Conservation (phyloP, 2,329 filamentous ascomycete species). For the Epichloe amarillans region DNA sequence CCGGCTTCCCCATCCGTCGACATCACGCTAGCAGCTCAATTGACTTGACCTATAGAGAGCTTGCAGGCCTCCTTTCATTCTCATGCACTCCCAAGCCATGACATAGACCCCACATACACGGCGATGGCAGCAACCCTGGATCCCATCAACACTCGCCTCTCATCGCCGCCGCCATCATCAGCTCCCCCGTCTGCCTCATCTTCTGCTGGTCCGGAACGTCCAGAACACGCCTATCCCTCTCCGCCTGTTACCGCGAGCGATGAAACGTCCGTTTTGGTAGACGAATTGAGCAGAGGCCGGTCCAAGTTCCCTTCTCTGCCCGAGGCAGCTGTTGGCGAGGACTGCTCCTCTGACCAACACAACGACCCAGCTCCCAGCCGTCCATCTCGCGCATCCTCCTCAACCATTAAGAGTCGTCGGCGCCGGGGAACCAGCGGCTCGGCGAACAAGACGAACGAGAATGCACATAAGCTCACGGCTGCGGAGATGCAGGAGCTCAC, state of each 20-base stretch:
- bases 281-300: slow-evolving; percentile 10
- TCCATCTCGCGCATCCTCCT: neutral
- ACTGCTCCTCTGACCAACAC: neutral
- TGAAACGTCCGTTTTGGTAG: slow-evolving; percentile 18
- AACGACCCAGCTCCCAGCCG: neutral
- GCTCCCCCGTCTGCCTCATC: slow-evolving; percentile 1
- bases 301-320: neutral
- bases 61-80: neutral
- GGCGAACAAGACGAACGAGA: slow-evolving; percentile 23
- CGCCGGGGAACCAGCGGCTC: slow-evolving; percentile 18
- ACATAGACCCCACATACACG: neutral
- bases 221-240: neutral
- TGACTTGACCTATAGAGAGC: neutral
- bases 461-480: slow-evolving; percentile 40
- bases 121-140: slow-evolving; percentile 14
- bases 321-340: neutral
- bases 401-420: slow-evolving; percentile 5
- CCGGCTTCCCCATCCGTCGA: neutral
- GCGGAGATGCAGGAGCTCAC: slow-evolving; percentile 46
- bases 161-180: slow-evolving; percentile 8
- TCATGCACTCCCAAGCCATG: slow-evolving; percentile 1
- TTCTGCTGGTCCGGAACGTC: neutral
- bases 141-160: slow-evolving; percentile 9
- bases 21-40: neutral
- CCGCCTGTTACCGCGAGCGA: slow-evolving; percentile 15